A percentile compares a stretch with the other conserved stretches of the same genome.
phyloP scores from a whole-genome alignment of 2,329 filamentous ascomycete genomes.

The Trichophyton rubrum region DNA sequence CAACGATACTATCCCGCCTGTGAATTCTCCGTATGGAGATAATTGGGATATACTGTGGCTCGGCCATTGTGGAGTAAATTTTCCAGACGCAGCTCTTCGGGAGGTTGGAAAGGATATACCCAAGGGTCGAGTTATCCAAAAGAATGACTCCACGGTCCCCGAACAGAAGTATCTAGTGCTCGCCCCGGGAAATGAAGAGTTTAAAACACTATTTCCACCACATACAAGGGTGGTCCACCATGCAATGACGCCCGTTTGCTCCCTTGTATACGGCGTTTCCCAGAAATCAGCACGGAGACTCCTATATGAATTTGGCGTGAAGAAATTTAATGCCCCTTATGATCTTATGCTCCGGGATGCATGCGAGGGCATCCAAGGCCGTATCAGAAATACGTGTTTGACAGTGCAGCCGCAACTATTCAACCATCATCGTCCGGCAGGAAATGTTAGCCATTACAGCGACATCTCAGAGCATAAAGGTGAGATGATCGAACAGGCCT shows the following conservation, averaged over 20 bases:
- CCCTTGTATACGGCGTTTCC: constrained; percentile 36
- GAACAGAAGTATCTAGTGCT: neutral
- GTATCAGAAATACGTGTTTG: constrained; percentile 12
- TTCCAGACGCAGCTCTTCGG: neutral
- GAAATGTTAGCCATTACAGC: constrained; percentile 9
- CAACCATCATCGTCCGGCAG: constrained; percentile 13
- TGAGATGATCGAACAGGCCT: constrained; percentile 8
- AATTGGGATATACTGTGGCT: constrained; percentile 43
- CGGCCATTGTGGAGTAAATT: constrained; percentile 18
- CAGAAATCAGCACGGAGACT: constrained; percentile 34
- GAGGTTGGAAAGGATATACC: neutral
- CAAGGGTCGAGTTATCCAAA: neutral
- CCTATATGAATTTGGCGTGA: constrained; percentile 34
- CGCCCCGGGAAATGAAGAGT: neutral
- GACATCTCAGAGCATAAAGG: constrained; percentile 12
- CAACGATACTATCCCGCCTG: constrained; percentile 10
- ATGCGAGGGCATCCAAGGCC: constrained; percentile 19
- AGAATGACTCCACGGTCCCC: constrained; percentile 1
- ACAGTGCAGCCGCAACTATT: constrained; percentile 15
- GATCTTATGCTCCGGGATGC: constrained; percentile 23
- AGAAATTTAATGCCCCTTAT: constrained; percentile 28
- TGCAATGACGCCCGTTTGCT: constrained; percentile 30
- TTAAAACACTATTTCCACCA: constrained; percentile 21
- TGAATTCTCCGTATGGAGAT: constrained; percentile 38
- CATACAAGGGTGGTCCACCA: constrained; percentile 37